These are phyloP conservation scores for Colletotrichum salicis DNA, from an alignment of 2,329 filamentous ascomycete species.

Conservation along the genomic window DNA sequence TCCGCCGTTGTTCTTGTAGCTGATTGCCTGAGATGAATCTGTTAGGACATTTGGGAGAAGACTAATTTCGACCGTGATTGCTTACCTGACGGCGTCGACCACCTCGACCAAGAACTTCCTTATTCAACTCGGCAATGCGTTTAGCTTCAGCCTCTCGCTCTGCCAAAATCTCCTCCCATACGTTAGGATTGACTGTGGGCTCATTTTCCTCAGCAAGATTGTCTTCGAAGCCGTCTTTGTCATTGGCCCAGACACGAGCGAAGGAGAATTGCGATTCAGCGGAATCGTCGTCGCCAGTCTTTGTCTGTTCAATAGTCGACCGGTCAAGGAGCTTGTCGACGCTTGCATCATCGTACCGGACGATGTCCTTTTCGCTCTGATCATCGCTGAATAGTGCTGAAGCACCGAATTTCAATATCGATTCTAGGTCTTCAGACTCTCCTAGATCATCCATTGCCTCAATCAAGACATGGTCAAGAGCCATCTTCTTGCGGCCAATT, in stretches of 20 bases:
- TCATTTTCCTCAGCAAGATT: constrained; percentile 64
- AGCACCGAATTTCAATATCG: constrained; percentile 88
- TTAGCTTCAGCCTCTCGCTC: constrained; percentile 69
- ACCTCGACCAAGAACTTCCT: constrained; percentile 85
- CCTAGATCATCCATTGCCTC: constrained; percentile 92
- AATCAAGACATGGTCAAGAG: constrained; percentile 92
- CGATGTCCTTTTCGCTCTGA: constrained; percentile 71
- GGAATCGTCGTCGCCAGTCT: constrained; percentile 68
- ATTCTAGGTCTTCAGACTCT: constrained; percentile 82
- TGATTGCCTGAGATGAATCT: constrained; percentile 40
- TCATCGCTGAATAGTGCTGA: constrained; percentile 85
- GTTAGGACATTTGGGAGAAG: not conserved
- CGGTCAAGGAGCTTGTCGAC: constrained; percentile 94
- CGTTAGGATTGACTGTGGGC: constrained; percentile 69
- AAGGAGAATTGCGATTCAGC: constrained; percentile 88
- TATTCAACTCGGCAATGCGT: constrained; percentile 74
- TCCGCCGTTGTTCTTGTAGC: constrained; percentile 41
- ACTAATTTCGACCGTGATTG: not conserved
- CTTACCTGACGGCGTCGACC: constrained; percentile 74
- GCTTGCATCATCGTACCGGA: constrained; percentile 82
- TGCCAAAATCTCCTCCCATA: constrained; percentile 90
- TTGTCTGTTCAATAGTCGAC: constrained; percentile 79
- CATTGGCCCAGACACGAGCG: constrained; percentile 91
- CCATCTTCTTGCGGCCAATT: constrained; percentile 95
- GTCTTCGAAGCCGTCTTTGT: constrained; percentile 74